Evolutionary conservation across 2,329 filamentous ascomycete species (phyloP).

Genomic region (Aspergillus pseudoviridinutans): DNA sequence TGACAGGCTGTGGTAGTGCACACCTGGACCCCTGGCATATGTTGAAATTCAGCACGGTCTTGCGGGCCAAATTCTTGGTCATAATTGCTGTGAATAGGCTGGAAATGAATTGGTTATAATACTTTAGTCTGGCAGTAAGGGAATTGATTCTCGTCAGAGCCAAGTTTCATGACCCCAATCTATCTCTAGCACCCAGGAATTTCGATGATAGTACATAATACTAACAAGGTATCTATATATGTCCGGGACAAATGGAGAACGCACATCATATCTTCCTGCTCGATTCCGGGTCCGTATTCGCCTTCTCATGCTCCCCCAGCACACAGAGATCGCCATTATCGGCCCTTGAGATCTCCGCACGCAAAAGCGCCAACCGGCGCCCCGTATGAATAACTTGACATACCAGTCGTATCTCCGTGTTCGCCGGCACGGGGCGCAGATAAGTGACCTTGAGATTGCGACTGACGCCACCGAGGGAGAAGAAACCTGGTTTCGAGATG

Average conservation of each 20-base stretch:
- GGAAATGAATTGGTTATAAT: not conserved
- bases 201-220: not conserved
- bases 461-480: slow-evolving; percentile 60
- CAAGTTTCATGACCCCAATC: not conserved
- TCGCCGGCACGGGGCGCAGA: slow-evolving; percentile 57
- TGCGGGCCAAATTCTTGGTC: not conserved
- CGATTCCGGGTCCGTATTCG: slow-evolving; percentile 52
- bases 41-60: not conserved
- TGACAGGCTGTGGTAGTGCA: not conserved
- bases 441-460: slow-evolving; percentile 65
- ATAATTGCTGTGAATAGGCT: not conserved
- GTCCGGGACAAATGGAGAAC: not conserved
- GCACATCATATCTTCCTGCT: slow-evolving; percentile 10
- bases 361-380: slow-evolving; percentile 50
- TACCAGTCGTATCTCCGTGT: slow-evolving; percentile 50
- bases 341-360: slow-evolving; percentile 53
- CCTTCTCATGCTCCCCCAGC: slow-evolving; percentile 63
- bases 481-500: slow-evolving; percentile 56
- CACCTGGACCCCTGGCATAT: not conserved
- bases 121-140: not conserved
- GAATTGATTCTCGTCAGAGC: not conserved
- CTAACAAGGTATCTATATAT: not conserved
- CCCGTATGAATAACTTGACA: slow-evolving; percentile 58
- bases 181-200: not conserved
- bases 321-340: slow-evolving; percentile 53